Evolutionary conservation across 2,329 filamentous ascomycete genomes (phyloP), one percentile per base, ranked within the genome.

Genomic region (Fusarium mangiferae): DNA sequence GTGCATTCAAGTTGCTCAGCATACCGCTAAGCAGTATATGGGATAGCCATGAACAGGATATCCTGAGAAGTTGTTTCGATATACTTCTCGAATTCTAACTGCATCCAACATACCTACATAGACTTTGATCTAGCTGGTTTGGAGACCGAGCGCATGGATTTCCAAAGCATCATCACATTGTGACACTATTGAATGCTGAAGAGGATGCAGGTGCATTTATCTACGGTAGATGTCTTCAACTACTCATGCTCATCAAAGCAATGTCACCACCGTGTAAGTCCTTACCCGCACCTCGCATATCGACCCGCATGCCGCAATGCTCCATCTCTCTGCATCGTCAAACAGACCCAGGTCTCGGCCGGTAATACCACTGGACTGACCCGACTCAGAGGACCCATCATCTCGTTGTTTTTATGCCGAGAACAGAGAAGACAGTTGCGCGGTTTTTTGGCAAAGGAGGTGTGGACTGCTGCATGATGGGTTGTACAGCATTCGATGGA

Each of bases 331-430:
- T 72, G 59, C 71, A 46, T 72, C 44, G 49, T 52, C 54, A 46
- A 49, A 56, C 46, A 59, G 58, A 57, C 63, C 51, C 51, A 68
- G 68, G 72, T 74, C 72, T 75, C 72, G 72, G 72, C 72, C 68
- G 72, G 72, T 69, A 74, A 54, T 72, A 68, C 65, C 51, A 74
- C 72, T 74, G 51, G 55, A 74, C 72, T 74, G 55, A 49, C n/a
- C 63, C 63, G 72, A 72, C 56, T 59, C 55, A 51, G 54, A 74
- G 69, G 56, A 68, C 42, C 68, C 60, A 74, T 38, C 55, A 52
- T 45, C 56, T 70, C 56, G 24, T 73, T 70, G 24, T 22, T 62
- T 39, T 46, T 48, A 42, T 26, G 35, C 60, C 66, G 36, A 55
- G 45, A 56, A 18, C 18, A 48, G 54, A 52, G 55, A n/a, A 22